Percentiles rank a stretch among this genome's conserved stretches.
phyloP scores from a whole-genome alignment of 345 rosid genomes.

The Geranium brycei region DNA sequence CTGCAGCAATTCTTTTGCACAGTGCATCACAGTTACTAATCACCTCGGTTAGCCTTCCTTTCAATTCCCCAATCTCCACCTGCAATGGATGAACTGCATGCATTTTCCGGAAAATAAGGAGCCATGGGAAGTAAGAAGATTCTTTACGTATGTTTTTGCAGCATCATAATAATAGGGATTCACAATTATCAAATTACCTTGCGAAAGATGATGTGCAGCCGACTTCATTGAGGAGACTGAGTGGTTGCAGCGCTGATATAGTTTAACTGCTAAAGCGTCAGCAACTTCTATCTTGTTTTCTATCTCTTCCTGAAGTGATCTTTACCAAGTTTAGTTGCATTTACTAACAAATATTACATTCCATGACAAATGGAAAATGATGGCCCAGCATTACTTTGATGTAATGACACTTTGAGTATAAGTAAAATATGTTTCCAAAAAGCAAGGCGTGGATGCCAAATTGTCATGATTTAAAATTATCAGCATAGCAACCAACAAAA shows the following conservation, averaged over 20 bases:
- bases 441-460: background rate
- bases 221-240: slow-evolving; percentile 70
- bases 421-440: background rate
- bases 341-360: background rate
- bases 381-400: background rate
- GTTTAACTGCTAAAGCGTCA: slow-evolving; percentile 85
- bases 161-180: background rate
- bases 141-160: background rate
- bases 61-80: slow-evolving; percentile 84
- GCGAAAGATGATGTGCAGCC: slow-evolving; percentile 65
- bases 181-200: slow-evolving; percentile 32
- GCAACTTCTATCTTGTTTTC: slow-evolving; percentile 89
- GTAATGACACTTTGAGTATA: background rate
- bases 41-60: slow-evolving; percentile 83
- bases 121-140: background rate
- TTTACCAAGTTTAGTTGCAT: slow-evolving; percentile 5
- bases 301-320: slow-evolving; percentile 56
- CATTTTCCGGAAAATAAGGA: background rate
- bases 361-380: background rate
- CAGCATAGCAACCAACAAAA: background rate
- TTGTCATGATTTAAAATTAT: background rate
- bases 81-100: slow-evolving; percentile 64
- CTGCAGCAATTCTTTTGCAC: slow-evolving; percentile 58
- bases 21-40: slow-evolving; percentile 63
- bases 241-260: slow-evolving; percentile 59